These are phyloP conservation scores for Phytophthora fragariaefolia DNA, from an alignment of 352 stramenopile species.

Conservation along the genomic window DNA sequence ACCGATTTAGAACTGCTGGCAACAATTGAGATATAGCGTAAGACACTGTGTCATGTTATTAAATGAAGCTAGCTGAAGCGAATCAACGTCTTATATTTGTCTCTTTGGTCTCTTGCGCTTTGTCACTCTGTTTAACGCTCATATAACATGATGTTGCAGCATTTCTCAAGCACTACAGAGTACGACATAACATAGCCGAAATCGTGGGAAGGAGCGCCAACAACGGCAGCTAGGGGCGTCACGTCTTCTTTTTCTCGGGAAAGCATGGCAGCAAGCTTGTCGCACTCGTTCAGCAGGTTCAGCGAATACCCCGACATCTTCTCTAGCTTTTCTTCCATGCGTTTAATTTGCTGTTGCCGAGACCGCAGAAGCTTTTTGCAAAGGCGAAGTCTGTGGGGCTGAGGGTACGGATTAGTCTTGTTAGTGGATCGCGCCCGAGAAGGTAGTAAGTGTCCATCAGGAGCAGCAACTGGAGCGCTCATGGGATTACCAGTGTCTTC, in stretches of 20 bases:
- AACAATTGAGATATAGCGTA: not conserved
- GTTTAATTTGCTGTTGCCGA: not conserved
- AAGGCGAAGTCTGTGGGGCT: not conserved
- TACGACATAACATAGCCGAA: not conserved
- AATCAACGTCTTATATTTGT: not conserved
- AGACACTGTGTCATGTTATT: too few species aligned
- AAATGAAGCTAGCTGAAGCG: too few species aligned
- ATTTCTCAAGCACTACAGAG: not conserved
- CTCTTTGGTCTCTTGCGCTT: not conserved
- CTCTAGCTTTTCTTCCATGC: not conserved
- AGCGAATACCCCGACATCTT: not conserved
- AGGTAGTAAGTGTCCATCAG: too few species aligned
- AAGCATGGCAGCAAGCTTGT: not conserved
- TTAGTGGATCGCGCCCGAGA: too few species aligned
- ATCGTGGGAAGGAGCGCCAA: not conserved
- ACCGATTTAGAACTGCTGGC: slow-evolving; percentile 14
- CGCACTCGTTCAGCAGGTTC: not conserved
- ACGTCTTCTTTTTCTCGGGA: not conserved
- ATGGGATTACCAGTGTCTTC: not conserved
- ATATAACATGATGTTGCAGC: not conserved
- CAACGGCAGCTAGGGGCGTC: not conserved
- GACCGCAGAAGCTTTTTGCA: not conserved
- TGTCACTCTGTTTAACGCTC: not conserved
- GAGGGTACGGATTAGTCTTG: too few species aligned
- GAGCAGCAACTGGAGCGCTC: not conserved